These are phyloP conservation scores for Fraxinus sp. DNA, from an alignment of 305 asterid species.

Conservation along the genomic window DNA sequence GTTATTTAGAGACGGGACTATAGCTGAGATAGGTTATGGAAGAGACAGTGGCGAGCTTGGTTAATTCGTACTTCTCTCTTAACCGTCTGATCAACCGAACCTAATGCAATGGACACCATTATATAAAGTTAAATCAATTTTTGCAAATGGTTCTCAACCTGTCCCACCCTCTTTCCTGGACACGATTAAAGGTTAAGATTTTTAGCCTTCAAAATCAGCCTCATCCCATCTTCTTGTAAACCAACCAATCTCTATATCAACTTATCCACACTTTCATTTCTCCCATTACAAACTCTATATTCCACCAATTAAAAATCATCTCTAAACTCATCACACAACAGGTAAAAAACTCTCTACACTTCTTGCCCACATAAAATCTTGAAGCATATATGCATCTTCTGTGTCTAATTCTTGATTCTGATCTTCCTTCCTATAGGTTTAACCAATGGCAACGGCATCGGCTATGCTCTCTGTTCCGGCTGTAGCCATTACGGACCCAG, in stretches of 20 bases:
- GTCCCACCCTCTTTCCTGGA: slow-evolving; percentile 15
- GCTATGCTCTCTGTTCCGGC: slow-evolving; percentile 38
- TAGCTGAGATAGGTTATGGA: not conserved
- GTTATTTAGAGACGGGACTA: not conserved
- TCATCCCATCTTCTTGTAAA: slow-evolving; percentile 42
- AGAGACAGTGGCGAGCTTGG: not conserved
- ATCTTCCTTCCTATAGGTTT: slow-evolving; percentile 22
- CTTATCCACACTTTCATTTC: slow-evolving; percentile 61
- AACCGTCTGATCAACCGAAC: not conserved
- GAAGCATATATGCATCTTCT: not conserved
- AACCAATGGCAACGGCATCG: slow-evolving; percentile 48
- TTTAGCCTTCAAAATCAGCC: slow-evolving; percentile 18
- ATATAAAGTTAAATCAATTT: not conserved
- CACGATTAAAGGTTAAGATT: slow-evolving; percentile 15
- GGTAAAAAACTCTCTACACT: slow-evolving; percentile 21
- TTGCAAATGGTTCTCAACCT: not conserved
- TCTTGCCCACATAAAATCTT: not conserved
- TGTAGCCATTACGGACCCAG: slow-evolving; percentile 34
- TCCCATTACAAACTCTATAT: slow-evolving; percentile 38
- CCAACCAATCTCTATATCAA: slow-evolving; percentile 50
- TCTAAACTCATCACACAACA: slow-evolving; percentile 27
- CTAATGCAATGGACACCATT: not conserved
- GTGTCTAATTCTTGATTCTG: slow-evolving; percentile 1
- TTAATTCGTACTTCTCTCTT: not conserved
- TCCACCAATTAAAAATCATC: slow-evolving; percentile 25